A percentile compares a stretch with the other conserved stretches of the same genome.
These are phyloP conservation scores for Cymbidium sinense DNA, from an alignment of 106 monocot species.

Conservation along the genomic window DNA sequence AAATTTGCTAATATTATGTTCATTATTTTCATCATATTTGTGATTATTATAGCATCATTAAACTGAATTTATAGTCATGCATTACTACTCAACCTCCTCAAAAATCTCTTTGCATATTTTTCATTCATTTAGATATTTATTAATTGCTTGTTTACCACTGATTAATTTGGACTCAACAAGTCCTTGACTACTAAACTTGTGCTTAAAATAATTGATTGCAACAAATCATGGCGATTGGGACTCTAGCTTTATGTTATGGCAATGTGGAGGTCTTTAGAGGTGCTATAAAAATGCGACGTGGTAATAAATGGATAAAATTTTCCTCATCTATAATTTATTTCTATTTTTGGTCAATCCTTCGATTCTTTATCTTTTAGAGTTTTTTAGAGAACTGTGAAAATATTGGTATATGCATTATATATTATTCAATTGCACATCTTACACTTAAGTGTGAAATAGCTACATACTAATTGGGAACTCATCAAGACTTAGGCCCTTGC, in stretches of 20 bases:
- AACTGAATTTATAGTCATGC: too few species aligned
- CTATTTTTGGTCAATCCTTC: not conserved
- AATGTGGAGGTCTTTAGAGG: slow-evolving; percentile 85
- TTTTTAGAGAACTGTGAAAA: not conserved
- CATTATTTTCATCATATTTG: not conserved
- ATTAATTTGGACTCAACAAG: not conserved
- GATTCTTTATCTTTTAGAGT: not conserved
- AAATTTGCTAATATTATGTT: too few species aligned
- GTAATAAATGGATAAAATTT: slow-evolving; percentile 29
- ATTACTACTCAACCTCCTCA: too few species aligned
- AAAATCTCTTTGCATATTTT: not conserved
- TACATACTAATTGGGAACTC: not conserved
- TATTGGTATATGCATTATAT: not conserved
- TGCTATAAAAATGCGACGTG: slow-evolving; percentile 95
- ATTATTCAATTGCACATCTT: not conserved
- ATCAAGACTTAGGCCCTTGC: not conserved
- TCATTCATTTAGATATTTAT: not conserved
- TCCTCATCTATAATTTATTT: not conserved
- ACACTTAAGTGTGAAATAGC: not conserved
- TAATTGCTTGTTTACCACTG: too few species aligned
- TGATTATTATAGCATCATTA: too few species aligned
- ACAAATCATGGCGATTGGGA: slow-evolving; percentile 96
- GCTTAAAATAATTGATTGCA: slow-evolving; percentile 13
- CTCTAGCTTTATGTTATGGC: slow-evolving; percentile 89
- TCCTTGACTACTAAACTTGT: not conserved